These are phyloP conservation scores for Pelargonium myrrhifolium DNA, from an alignment of 441 rosid species.

Conservation along the genomic window DNA sequence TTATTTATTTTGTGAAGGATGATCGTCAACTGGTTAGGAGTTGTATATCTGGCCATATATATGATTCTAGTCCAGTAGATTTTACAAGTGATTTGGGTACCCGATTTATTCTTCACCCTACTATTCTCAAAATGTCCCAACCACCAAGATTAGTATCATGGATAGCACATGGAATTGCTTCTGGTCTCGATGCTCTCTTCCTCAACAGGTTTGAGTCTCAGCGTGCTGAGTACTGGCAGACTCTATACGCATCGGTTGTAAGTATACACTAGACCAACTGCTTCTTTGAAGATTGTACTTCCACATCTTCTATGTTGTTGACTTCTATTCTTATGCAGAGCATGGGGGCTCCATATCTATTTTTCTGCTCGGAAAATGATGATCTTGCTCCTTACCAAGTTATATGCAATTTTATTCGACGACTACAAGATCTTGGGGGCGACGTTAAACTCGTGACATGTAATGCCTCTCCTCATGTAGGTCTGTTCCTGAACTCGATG, in stretches of 20 bases:
- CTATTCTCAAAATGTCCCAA: conserved; percentile 52
- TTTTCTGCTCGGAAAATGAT: conserved; percentile 72
- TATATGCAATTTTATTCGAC: conserved; percentile 57
- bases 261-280: conserved; percentile 22
- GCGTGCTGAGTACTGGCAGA: conserved; percentile 89
- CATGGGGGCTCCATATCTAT: conserved; percentile 70
- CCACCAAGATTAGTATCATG: conserved; percentile 65
- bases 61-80: conserved; percentile 82
- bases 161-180: conserved; percentile 64
- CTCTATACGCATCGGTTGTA: conserved; percentile 77
- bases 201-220: conserved; percentile 78
- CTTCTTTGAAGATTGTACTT: not conserved
- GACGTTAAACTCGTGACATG: conserved; percentile 69
- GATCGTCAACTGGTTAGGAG: conserved; percentile 55
- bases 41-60: conserved; percentile 71
- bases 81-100: conserved; percentile 76
- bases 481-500: conserved; percentile 35
- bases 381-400: conserved; percentile 71
- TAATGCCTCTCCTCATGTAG: conserved; percentile 83
- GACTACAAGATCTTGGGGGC: conserved; percentile 66
- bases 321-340: conserved; percentile 35
- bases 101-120: conserved; percentile 59
- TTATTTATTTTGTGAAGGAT: conserved; percentile 39
- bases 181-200: conserved; percentile 74
- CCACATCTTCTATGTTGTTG: conserved; percentile 1